Base-by-base conservation (phyloP, 768 basidiomycete genomes). In the Amanita polypyramis region DNA sequence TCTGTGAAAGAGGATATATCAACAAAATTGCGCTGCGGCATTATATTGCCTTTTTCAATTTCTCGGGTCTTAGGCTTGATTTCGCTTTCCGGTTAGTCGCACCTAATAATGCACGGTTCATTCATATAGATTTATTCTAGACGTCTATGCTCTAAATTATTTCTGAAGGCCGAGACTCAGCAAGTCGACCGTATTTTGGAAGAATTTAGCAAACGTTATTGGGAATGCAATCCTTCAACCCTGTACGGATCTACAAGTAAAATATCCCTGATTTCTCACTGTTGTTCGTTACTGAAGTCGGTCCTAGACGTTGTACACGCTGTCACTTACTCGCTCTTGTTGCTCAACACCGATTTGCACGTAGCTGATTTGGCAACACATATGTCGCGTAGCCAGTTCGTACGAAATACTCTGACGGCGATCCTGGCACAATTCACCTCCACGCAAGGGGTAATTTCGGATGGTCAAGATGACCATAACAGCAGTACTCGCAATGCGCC, bases 141-240 rank as follows among this genome's bases (percentile, higher is more conserved):
- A 52, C 82, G 82, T 19, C 68, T 99, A 9, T 97, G 94, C 60
- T 82, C 82, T 10, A 96, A 95, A 62, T 74, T 99, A 2, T 97
- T 77, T 62, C 75, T 99, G 51, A 94, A 92, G 63, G 96, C 82
- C 1, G 96, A 99, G 64, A 95, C 95, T 0, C 96, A 99, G 60
- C 94, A 98, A 66, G 85, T 99, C 36, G 96, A 98, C 62, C 82
- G 96, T 36, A 97, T 99, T 52, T 73, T 99, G 4, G 92, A 91
- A 51, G 83, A 82, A 53, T 97, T 99, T 57, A 89, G 89, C 57
- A 70, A 79, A 34, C 79, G 91, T 7, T 99, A 91, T 62, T 96
- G 82, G 79, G 82, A 92, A 37, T 92, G 90, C 61, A 98, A 98
- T 60, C 85, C 88, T 0, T 67, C 68, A 1, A 76, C 77, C 19